Evolutionary conservation across 805 yeast species (phyloP).

Genomic region (Schwanniomyces occidentalis): DNA sequence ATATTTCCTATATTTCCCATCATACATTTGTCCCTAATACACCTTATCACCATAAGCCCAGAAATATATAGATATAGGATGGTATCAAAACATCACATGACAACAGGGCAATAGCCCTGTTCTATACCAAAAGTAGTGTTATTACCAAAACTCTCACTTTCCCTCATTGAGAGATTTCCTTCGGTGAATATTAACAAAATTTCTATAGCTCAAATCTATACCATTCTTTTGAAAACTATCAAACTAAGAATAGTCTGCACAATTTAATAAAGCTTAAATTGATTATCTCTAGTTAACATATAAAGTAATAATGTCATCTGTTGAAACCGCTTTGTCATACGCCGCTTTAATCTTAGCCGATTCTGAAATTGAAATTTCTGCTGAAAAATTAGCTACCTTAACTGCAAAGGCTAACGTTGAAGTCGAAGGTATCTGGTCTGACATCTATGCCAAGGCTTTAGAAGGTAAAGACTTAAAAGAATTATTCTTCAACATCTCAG

Average conservation of each 20-base stretch:
- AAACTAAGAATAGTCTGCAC: constrained; percentile 52
- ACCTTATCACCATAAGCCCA: too few relatives aligned
- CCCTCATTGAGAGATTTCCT: too few relatives aligned
- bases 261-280: constrained; percentile 39
- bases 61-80: too few relatives aligned
- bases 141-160: too few relatives aligned
- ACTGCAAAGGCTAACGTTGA: constrained; percentile 43
- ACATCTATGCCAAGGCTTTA: constrained; percentile 49
- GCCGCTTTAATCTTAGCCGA: constrained; percentile 53
- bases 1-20: too few relatives aligned
- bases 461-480: constrained; percentile 49
- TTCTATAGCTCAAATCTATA: too few relatives aligned
- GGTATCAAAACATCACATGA: too few relatives aligned
- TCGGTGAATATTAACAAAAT: too few relatives aligned
- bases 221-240: constrained; percentile 7
- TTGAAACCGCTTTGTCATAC: constrained; percentile 50
- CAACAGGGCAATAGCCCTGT: too few relatives aligned
- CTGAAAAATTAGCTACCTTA: constrained; percentile 46
- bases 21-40: too few relatives aligned
- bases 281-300: constrained; percentile 53
- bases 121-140: too few relatives aligned
- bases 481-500: constrained; percentile 48
- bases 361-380: constrained; percentile 45
- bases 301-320: constrained; percentile 44
- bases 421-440: constrained; percentile 49